These are phyloP conservation scores for Alternaria arborescens DNA, from an alignment of 2,329 filamentous ascomycete species.

Conservation along the genomic window DNA sequence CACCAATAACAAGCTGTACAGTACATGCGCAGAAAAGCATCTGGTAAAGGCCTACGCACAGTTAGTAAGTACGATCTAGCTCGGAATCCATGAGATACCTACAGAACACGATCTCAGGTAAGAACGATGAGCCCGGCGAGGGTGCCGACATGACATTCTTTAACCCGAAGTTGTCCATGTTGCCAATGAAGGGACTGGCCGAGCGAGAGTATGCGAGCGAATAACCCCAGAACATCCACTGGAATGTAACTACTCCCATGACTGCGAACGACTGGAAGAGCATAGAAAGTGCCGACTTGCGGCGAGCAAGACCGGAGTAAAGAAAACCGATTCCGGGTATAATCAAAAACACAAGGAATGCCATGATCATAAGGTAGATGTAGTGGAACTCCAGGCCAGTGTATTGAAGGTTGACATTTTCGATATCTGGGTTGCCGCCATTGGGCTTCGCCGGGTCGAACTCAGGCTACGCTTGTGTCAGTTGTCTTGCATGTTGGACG, in stretches of 20 bases:
- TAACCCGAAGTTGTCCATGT: constrained; percentile 68
- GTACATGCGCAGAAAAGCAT: constrained; percentile 69
- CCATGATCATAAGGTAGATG: constrained; percentile 66
- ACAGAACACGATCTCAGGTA: constrained; percentile 73
- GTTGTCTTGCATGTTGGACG: not conserved
- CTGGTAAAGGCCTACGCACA: constrained; percentile 61
- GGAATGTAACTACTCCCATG: constrained; percentile 64
- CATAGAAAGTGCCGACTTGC: constrained; percentile 69
- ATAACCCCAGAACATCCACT: constrained; percentile 73
- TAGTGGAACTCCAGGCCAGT: constrained; percentile 68
- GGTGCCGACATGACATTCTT: constrained; percentile 68
- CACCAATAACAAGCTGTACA: constrained; percentile 71
- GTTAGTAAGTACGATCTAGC: not conserved
- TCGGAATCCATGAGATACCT: not conserved
- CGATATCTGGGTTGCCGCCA: constrained; percentile 62
- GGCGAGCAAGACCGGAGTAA: constrained; percentile 69
- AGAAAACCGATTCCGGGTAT: constrained; percentile 72
- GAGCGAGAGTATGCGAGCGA: constrained; percentile 68
- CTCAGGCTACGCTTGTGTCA: constrained; percentile 43
- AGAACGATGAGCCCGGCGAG: constrained; percentile 63
- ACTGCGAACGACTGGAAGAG: constrained; percentile 71
- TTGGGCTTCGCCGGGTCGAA: constrained; percentile 57
- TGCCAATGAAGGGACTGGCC: constrained; percentile 69
- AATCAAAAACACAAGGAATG: constrained; percentile 71
- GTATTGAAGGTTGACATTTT: constrained; percentile 68